These are phyloP conservation scores for Rubroboletus pulcherrimus DNA, from an alignment of 768 basidiomycete species.

Conservation along the genomic window DNA sequence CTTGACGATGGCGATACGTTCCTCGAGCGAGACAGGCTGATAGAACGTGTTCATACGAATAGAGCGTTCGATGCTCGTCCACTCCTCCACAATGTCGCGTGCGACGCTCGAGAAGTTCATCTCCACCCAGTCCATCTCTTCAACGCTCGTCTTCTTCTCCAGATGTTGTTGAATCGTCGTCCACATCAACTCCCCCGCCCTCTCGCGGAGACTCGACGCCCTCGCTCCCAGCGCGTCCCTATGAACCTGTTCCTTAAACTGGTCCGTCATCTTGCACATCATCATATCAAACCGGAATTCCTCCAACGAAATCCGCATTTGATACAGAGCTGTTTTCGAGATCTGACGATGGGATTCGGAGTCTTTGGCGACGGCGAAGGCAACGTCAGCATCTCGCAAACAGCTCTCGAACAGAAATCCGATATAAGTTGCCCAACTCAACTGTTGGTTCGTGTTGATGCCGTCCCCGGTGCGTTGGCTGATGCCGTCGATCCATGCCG, in stretches of 20 bases:
- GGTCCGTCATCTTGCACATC: conserved; percentile 26
- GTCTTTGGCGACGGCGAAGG: conserved; percentile 42
- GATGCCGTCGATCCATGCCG: conserved; percentile 38
- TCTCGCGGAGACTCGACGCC: conserved; percentile 12
- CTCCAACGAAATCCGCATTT: conserved; percentile 47
- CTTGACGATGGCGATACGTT: conserved; percentile 47
- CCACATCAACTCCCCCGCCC: not conserved
- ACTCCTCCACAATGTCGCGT: conserved; percentile 42
- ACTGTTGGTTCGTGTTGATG: conserved; percentile 25
- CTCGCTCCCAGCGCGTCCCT: conserved; percentile 22
- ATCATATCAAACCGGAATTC: conserved; percentile 46
- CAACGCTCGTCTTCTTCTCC: conserved; percentile 23
- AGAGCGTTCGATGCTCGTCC: conserved; percentile 39
- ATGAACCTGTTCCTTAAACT: conserved; percentile 12
- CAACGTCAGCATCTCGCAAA: conserved; percentile 42
- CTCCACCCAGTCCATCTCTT: conserved; percentile 38
- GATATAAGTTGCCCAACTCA: conserved; percentile 46
- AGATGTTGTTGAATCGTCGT: conserved; percentile 5
- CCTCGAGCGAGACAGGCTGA: conserved; percentile 48
- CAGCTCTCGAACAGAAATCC: conserved; percentile 47
- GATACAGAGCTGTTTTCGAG: conserved; percentile 40
- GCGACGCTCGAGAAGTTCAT: conserved; percentile 40
- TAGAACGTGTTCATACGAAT: conserved; percentile 47
- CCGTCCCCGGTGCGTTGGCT: conserved; percentile 16
- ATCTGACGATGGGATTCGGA: conserved; percentile 54